These are phyloP conservation scores for Spencermartinsiella europaea DNA, from an alignment of 805 yeast species.

Conservation along the genomic window DNA sequence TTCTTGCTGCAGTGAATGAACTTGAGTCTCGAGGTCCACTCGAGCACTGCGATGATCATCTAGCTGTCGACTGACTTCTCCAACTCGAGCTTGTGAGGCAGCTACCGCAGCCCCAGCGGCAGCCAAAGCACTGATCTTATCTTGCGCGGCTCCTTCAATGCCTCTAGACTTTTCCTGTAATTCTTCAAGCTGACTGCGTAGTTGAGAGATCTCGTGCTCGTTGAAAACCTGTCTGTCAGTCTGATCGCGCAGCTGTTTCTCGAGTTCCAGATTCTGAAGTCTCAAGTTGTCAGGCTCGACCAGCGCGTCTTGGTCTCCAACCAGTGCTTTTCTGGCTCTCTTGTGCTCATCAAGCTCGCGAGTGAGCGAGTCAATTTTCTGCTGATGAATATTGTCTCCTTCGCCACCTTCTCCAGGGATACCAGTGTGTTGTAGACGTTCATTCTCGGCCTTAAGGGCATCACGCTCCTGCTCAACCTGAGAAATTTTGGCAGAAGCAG, in stretches of 20 bases:
- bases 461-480: constrained; percentile 22
- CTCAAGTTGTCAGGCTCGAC: constrained; percentile 16
- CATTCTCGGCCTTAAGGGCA: constrained; percentile 8
- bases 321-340: not conserved
- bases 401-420: not conserved
- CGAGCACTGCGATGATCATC: constrained; percentile 16
- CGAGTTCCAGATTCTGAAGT: constrained; percentile 19
- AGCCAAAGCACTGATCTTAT: constrained; percentile 22
- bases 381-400: constrained; percentile 2
- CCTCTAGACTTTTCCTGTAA: constrained; percentile 7
- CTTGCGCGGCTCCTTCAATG: constrained; percentile 20
- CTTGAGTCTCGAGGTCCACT: constrained; percentile 15
- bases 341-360: constrained; percentile 2
- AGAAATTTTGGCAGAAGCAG: constrained; percentile 22
- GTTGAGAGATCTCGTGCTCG: constrained; percentile 16
- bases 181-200: constrained; percentile 14
- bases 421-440: not conserved
- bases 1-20: constrained; percentile 14
- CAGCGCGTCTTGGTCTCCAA: constrained; percentile 8
- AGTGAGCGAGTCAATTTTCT: not conserved
- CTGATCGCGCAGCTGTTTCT: constrained; percentile 20
- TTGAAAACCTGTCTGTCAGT: constrained; percentile 15
- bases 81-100: constrained; percentile 20
- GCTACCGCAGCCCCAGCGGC: constrained; percentile 25
- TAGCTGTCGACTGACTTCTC: constrained; percentile 15